These are phyloP conservation scores for Corynascus novoguineensis DNA, from an alignment of 495 filamentous ascomycete genomes.

Conservation along the genomic window DNA sequence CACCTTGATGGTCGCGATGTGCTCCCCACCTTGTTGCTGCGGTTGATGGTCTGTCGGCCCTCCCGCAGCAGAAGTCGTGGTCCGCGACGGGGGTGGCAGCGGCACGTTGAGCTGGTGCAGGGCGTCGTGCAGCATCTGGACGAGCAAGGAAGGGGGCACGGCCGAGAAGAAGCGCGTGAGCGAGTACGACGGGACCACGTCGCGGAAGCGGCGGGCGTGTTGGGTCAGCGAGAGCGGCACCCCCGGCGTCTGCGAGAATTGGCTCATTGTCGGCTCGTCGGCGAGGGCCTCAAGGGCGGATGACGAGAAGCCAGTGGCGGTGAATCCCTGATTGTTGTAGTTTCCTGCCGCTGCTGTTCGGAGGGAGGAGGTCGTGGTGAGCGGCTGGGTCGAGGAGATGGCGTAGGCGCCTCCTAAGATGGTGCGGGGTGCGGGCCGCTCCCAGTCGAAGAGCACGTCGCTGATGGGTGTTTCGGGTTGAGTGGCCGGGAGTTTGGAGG, in stretches of 20 bases:
- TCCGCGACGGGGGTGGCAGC: constrained; percentile 39
- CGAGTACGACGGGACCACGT: constrained; percentile 73
- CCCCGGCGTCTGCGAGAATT: constrained; percentile 79
- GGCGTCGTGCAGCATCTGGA: constrained; percentile 72
- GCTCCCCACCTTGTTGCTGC: constrained; percentile 36
- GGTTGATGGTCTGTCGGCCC: neutral
- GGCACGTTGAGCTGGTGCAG: constrained; percentile 79
- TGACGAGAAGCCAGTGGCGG: neutral
- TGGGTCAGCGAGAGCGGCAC: constrained; percentile 80
- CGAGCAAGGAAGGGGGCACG: constrained; percentile 68
- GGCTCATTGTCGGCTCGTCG: constrained; percentile 86
- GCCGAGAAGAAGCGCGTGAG: constrained; percentile 89
- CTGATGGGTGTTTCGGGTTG: constrained; percentile 71
- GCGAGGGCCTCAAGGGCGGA: constrained; percentile 58
- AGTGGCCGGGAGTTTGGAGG: constrained; percentile 53
- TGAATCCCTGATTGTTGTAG: neutral
- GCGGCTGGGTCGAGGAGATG: constrained; percentile 54
- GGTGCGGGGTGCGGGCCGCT: constrained; percentile 46
- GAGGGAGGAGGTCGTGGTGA: constrained; percentile 30
- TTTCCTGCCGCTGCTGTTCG: neutral
- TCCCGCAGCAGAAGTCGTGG: neutral
- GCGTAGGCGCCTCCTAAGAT: constrained; percentile 45
- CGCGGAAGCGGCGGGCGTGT: constrained; percentile 75
- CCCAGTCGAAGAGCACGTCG: constrained; percentile 74
- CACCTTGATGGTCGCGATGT: constrained; percentile 61